Evolutionary conservation across 257 asterid species (phyloP).

Genomic region (Osmanthus fragrans): DNA sequence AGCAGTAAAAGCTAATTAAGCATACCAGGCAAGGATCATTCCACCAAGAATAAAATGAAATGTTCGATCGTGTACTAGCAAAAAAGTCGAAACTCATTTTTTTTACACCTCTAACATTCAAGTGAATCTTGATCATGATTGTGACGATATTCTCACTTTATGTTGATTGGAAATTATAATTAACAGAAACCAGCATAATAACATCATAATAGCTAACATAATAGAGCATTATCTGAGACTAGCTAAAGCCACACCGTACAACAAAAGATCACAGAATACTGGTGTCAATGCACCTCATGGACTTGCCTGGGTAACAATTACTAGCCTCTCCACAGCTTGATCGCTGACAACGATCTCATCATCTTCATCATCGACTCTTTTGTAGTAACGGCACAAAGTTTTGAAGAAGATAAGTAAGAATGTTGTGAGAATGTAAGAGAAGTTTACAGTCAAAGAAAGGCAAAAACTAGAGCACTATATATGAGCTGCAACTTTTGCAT

Average conservation of each 20-base stretch:
- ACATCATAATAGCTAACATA: conserved; percentile 9
- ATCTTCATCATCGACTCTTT: conserved; percentile 73
- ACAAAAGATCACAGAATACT: background rate
- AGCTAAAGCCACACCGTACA: conserved; percentile 5
- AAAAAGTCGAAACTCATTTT: background rate
- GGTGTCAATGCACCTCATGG: conserved; percentile 9
- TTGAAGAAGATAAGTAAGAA: background rate
- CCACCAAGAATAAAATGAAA: background rate
- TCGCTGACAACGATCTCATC: conserved; percentile 63
- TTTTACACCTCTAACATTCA: background rate
- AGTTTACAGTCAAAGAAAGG: conserved; percentile 2
- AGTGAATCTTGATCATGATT: conserved; percentile 2
- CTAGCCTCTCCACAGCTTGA: conserved; percentile 76
- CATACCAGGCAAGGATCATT: background rate
- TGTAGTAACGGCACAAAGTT: conserved; percentile 4
- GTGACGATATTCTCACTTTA: background rate
- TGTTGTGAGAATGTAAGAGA: conserved; percentile 12
- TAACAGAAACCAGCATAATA: conserved; percentile 4
- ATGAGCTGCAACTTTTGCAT: conserved; percentile 1
- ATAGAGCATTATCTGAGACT: conserved; percentile 8
- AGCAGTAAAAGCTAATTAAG: background rate
- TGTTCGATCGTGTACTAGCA: background rate
- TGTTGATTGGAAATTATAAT: conserved; percentile 1
- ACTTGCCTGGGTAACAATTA: conserved; percentile 82
- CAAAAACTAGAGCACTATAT: background rate